phyloP scores from a whole-genome alignment of 2,329 filamentous ascomycete genomes.

The Penicillium sp. region DNA sequence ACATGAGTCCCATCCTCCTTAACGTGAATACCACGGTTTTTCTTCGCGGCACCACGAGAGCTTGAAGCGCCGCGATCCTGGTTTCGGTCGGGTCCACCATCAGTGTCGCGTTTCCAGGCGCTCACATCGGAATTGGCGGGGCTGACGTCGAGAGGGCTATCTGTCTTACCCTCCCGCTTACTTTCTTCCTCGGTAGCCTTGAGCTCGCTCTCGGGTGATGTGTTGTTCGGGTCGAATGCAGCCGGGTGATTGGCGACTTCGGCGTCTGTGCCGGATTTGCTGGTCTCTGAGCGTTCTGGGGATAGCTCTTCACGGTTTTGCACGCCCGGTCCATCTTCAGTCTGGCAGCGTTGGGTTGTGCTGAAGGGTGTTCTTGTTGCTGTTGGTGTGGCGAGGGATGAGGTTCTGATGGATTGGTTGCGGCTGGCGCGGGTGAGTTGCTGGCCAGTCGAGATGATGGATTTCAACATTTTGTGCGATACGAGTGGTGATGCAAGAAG shows the following conservation, averaged over 20 bases:
- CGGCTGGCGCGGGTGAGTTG: slow-evolving; percentile 10
- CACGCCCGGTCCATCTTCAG: slow-evolving; percentile 4
- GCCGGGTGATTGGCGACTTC: slow-evolving; percentile 56
- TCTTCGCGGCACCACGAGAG: slow-evolving; percentile 36
- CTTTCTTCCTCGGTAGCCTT: slow-evolving; percentile 37
- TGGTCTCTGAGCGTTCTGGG: slow-evolving; percentile 63
- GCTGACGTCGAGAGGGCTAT: slow-evolving; percentile 56
- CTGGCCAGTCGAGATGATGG: slow-evolving; percentile 17
- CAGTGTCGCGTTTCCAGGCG: slow-evolving; percentile 43
- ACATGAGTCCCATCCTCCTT: slow-evolving; percentile 28
- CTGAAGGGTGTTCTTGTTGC: slow-evolving; percentile 7
- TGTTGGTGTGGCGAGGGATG: slow-evolving; percentile 2
- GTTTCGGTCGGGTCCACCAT: slow-evolving; percentile 45
- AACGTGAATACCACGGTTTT: slow-evolving; percentile 31
- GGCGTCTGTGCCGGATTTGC: slow-evolving; percentile 63
- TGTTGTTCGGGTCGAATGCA: slow-evolving; percentile 67
- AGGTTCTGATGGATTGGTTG: not conserved
- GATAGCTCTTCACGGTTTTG: slow-evolving; percentile 60
- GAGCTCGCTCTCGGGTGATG: slow-evolving; percentile 59
- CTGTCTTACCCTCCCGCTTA: slow-evolving; percentile 38
- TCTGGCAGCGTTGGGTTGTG: slow-evolving; percentile 10
- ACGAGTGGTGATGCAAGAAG: not conserved
- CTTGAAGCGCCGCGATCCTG: slow-evolving; percentile 37
- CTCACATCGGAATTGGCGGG: slow-evolving; percentile 59
- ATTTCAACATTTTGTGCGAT: slow-evolving; percentile 21